A percentile compares a stretch with the other conserved stretches of the same genome.
phyloP scores from a whole-genome alignment of 2,329 filamentous ascomycete species.

The Pestalotiopsis sp. region DNA sequence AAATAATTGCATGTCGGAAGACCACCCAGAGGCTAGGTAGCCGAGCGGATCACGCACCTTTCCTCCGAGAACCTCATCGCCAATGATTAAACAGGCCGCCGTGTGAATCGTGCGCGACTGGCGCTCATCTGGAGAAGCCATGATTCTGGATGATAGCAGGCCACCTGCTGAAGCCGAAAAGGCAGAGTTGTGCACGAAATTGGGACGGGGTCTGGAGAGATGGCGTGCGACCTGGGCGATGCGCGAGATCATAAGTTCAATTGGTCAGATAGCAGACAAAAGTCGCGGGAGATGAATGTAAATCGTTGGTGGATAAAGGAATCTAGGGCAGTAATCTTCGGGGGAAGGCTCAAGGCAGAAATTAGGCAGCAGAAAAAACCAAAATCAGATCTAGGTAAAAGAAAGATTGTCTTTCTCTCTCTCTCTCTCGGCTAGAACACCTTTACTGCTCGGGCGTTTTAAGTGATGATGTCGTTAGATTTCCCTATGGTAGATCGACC shows the following conservation, averaged over 20 bases:
- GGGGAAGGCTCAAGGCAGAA: neutral
- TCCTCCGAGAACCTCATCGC: slow-evolving; percentile 93
- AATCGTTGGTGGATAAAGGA: neutral
- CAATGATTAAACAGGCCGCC: slow-evolving; percentile 90
- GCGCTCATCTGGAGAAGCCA: slow-evolving; percentile 56
- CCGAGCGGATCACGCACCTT: slow-evolving; percentile 63
- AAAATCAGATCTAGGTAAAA: neutral
- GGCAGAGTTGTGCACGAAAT: slow-evolving; percentile 52
- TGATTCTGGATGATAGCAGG: slow-evolving; percentile 36
- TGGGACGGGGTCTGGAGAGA: slow-evolving; percentile 64
- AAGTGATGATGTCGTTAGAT: slow-evolving; percentile 12
- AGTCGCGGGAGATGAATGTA: neutral
- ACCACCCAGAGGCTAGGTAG: neutral
- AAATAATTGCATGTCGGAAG: neutral
- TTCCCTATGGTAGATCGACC: neutral
- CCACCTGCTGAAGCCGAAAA: slow-evolving; percentile 32
- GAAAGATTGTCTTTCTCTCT: neutral
- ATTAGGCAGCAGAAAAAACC: neutral
- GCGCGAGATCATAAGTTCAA: slow-evolving; percentile 70
- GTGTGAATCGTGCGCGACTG: slow-evolving; percentile 77
- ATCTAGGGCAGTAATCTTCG: neutral
- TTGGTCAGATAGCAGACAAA: neutral
- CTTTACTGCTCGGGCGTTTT: too few relatives aligned
- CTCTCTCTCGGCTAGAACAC: neutral
- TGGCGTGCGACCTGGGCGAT: slow-evolving; percentile 75